Evolutionary conservation across 345 rosid genomes (phyloP).

Genomic region (Rhodamnia argentea): DNA sequence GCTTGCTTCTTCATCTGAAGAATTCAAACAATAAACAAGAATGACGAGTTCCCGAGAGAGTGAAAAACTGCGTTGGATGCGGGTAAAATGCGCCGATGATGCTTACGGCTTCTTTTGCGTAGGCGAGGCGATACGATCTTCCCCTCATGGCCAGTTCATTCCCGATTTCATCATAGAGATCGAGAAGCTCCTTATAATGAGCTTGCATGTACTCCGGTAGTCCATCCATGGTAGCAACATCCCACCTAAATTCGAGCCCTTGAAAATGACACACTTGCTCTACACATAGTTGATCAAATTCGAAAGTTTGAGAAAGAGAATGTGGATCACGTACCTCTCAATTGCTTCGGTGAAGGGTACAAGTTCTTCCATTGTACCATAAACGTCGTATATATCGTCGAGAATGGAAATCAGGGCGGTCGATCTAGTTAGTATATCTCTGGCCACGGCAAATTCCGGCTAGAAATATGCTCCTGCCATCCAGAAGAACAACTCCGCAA

Average conservation of each 20-base stretch:
- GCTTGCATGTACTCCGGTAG: background rate
- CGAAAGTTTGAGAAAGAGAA: background rate
- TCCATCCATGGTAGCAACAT: background rate
- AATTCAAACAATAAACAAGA: background rate
- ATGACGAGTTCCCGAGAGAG: background rate
- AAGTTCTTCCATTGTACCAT: background rate
- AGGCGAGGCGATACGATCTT: background rate
- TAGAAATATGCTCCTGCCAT: background rate
- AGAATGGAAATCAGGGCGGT: background rate
- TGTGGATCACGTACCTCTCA: background rate
- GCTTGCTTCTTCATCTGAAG: background rate
- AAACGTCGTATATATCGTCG: background rate
- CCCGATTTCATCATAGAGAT: background rate
- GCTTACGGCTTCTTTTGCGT: background rate
- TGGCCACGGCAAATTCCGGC: background rate
- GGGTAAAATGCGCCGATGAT: background rate
- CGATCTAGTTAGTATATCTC: background rate
- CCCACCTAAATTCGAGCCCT: background rate
- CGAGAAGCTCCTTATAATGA: background rate
- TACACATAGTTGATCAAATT: background rate
- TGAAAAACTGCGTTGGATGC: background rate
- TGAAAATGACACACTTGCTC: background rate
- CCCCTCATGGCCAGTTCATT: background rate
- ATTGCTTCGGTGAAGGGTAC: background rate
- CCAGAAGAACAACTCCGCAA: conserved; percentile 10